Evolutionary conservation across 129 eudicot species (phyloP), one percentile per base, ranked within the genome.

Genomic region (Flaveria trinervia): DNA sequence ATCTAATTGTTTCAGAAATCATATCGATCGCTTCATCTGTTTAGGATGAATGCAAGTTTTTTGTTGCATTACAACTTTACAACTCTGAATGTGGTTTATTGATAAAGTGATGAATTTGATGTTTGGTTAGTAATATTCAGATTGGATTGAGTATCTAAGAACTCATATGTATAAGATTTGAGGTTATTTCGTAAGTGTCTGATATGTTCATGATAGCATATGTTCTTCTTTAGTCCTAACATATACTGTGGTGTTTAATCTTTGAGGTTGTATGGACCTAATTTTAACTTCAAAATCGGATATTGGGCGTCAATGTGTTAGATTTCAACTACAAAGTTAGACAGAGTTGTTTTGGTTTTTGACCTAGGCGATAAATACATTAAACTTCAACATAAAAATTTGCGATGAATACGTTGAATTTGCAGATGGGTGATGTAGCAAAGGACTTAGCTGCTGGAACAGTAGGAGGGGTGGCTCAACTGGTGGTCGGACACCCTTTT

Each of bases 381-480:
- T 41, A 36, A 23, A 69, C 59, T 18, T 41, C 15, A 70, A 55
- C 77, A 78, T 26, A 43, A 15, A 41, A 59, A 23, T 51, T 36
- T 67, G 50, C 36, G 36, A 33, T 54, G 50, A 17, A 39, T 72
- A 73, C 55, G 56, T 41, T 52, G 68, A 73, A 73, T 20, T 64
- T 72, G 57, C 83, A 90, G 95, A 93, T 93, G 98, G 98, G 93
- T 78, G 98, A 93, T 64, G 93, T 93, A 55, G 91, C 88, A 16
- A 93, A 93, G 86, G 98, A 93, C 78, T 75, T 93, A 52, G 81
- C 88, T 5, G 87, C 98, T 2, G 98, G 98, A 52, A 93, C 98
- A 5, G 91, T 93, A 23, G 98, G 98, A 66, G 98, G 98, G 52
- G 96, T 90, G 65, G 98, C 98, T 64, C 98, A 93, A 55, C 71